A percentile compares a stretch with the other conserved stretches of the same genome.
Evolutionary conservation across 768 basidiomycete species (phyloP).

Genomic region (Saitozyma podzolica): DNA sequence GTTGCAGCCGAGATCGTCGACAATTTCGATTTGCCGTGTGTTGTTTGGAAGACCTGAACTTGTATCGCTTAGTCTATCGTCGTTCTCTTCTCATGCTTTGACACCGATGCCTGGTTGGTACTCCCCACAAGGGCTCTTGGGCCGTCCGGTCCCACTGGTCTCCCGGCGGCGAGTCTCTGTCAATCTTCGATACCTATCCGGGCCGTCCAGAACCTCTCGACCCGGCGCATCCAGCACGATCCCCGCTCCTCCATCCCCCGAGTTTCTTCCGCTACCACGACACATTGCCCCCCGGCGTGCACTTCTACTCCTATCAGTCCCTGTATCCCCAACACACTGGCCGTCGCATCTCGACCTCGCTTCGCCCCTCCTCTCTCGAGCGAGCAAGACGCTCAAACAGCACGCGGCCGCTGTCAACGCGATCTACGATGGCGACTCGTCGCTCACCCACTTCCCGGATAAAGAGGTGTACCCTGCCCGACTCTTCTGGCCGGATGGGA

Average conservation of each 20-base stretch:
- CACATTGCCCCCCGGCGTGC: constrained; percentile 22
- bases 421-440: constrained; percentile 34
- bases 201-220: too few species aligned
- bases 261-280: constrained; percentile 36
- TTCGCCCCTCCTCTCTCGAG: constrained; percentile 26
- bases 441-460: constrained; percentile 13
- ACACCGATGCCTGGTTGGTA: too few species aligned
- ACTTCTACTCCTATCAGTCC: constrained; percentile 36
- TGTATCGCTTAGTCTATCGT: too few species aligned
- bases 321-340: constrained; percentile 37
- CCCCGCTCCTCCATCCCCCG: not conserved
- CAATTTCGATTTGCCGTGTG: too few species aligned
- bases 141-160: too few species aligned
- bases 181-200: too few species aligned
- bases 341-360: constrained; percentile 40
- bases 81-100: too few species aligned
- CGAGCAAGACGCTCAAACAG: constrained; percentile 17
- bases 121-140: too few species aligned
- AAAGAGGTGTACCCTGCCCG: constrained; percentile 32
- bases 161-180: too few species aligned
- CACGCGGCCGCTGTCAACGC: constrained; percentile 35
- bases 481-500: constrained; percentile 40
- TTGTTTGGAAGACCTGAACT: too few species aligned
- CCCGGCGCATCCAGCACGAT: too few species aligned
- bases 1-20: too few species aligned